Evolutionary conservation across 2,329 filamentous ascomycete species (phyloP).

Genomic region (Botrytis deweyae): DNA sequence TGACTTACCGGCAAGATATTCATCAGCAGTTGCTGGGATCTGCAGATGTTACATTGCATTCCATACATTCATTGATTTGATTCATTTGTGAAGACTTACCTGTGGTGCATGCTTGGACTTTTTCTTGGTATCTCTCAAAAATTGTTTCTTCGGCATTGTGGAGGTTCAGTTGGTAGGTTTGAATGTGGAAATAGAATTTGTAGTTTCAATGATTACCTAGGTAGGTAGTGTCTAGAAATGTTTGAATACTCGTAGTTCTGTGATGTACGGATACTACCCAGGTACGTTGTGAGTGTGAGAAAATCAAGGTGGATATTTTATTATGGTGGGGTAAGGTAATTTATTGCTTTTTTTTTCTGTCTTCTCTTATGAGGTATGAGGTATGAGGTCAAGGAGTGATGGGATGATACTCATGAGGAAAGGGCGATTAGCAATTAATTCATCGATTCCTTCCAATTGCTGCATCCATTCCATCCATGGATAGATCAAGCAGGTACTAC

Average conservation of each 20-base stretch:
- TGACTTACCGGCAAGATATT: slow-evolving; percentile 59
- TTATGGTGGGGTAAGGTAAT: not conserved
- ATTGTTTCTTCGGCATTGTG: slow-evolving; percentile 39
- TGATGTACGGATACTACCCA: not conserved
- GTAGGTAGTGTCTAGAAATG: not conserved
- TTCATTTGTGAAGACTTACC: slow-evolving; percentile 27
- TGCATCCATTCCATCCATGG: not conserved
- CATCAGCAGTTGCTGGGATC: slow-evolving; percentile 61
- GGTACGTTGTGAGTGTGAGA: not conserved
- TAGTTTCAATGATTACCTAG: not conserved
- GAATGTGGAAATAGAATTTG: not conserved
- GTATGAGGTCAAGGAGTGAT: not conserved
- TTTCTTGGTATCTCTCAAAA: slow-evolving; percentile 45
- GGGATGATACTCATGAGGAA: not conserved
- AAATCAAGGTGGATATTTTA: not conserved
- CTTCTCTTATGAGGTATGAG: not conserved
- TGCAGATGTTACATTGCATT: slow-evolving; percentile 34
- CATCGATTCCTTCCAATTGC: not conserved
- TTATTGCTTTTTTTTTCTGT: not conserved
- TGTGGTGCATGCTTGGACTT: slow-evolving; percentile 36
- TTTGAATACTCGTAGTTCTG: not conserved
- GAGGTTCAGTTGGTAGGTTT: not conserved
- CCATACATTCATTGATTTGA: not conserved
- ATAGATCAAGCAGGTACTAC: not conserved
- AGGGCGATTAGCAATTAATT: not conserved